These are phyloP conservation scores for Bisporella sp. DNA, from an alignment of 2,329 filamentous ascomycete genomes.

Conservation along the genomic window DNA sequence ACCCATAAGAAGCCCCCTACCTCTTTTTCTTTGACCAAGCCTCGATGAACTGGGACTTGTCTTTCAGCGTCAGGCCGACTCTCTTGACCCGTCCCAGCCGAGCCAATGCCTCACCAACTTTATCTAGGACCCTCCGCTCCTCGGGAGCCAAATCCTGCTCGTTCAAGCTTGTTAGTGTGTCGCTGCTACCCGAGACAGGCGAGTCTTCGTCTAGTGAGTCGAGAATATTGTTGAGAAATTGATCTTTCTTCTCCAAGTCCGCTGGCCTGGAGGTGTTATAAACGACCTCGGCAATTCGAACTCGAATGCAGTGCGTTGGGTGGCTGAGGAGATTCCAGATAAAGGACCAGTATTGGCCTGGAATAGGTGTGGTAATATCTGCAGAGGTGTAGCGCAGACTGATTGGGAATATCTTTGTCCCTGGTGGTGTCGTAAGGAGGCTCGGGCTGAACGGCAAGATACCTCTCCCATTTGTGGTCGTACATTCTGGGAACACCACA, in stretches of 20 bases:
- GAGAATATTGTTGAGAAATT: constrained; percentile 27
- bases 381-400: constrained; percentile 82
- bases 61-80: constrained; percentile 73
- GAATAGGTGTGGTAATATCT: constrained; percentile 86
- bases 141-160: constrained; percentile 31
- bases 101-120: constrained; percentile 79
- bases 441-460: constrained; percentile 79
- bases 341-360: constrained; percentile 64
- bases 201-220: constrained; percentile 22
- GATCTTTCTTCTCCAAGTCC: constrained; percentile 22
- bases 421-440: constrained; percentile 58
- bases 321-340: constrained; percentile 80
- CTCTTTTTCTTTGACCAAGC: constrained; percentile 49
- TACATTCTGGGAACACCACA: constrained; percentile 88
- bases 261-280: constrained; percentile 38
- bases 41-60: constrained; percentile 77
- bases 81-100: constrained; percentile 80
- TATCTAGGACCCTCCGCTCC: constrained; percentile 68
- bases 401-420: constrained; percentile 79
- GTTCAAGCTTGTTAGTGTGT: constrained; percentile 21
- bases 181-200: constrained; percentile 23
- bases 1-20: not conserved
- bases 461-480: constrained; percentile 86
- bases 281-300: constrained; percentile 77
- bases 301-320: constrained; percentile 82